These are phyloP conservation scores for Torrubiellomyces zombiae DNA, from an alignment of 2,329 filamentous ascomycete species.

Conservation along the genomic window DNA sequence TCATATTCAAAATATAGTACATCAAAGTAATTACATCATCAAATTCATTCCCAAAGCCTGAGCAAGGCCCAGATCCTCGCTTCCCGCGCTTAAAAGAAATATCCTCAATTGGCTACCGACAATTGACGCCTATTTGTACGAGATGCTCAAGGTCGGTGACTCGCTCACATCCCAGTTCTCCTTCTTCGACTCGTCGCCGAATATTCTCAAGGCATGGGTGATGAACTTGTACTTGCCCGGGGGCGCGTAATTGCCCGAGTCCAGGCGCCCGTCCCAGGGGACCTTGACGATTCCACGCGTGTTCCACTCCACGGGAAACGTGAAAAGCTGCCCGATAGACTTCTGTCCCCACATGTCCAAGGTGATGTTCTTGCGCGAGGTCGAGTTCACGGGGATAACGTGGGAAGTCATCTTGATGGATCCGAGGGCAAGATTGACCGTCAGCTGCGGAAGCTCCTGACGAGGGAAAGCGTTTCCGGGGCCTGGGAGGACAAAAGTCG, in stretches of 20 bases:
- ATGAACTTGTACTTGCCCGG: conserved; percentile 32
- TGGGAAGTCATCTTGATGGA: conserved; percentile 26
- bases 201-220: conserved; percentile 31
- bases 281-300: conserved; percentile 10
- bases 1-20: too few species aligned
- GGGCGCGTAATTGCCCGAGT: conserved; percentile 28
- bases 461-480: conserved; percentile 17
- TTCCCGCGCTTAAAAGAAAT: too few species aligned
- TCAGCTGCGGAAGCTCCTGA: conserved; percentile 21
- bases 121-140: conserved; percentile 16
- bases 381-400: conserved; percentile 21
- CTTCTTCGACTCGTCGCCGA: conserved; percentile 25
- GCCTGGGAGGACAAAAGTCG: conserved; percentile 24
- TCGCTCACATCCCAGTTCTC: conserved; percentile 30
- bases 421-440: conserved; percentile 26
- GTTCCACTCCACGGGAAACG: conserved; percentile 21
- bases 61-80: too few species aligned
- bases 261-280: conserved; percentile 29
- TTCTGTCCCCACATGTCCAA: conserved; percentile 20
- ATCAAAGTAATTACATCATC: not conserved
- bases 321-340: conserved; percentile 24
- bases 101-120: not conserved
- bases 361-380: conserved; percentile 10
- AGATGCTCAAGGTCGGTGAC: conserved; percentile 25
- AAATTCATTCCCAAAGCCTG: too few species aligned